phyloP scores from a whole-genome alignment of 2,329 filamentous ascomycete species.

The Epichloe sibirici region DNA sequence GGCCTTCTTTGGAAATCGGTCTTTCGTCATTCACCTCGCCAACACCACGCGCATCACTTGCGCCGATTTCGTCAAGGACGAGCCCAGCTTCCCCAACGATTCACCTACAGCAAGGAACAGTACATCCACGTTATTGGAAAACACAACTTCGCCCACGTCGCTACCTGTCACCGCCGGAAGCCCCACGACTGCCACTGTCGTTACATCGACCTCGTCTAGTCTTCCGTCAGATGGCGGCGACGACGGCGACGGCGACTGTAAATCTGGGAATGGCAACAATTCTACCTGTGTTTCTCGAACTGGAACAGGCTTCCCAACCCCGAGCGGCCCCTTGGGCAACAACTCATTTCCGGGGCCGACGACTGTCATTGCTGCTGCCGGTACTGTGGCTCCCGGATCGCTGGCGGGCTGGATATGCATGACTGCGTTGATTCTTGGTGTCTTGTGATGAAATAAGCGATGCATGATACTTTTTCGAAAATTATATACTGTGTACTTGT shows the following conservation, averaged over 20 bases:
- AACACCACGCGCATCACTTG: constrained; percentile 54
- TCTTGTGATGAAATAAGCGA: not conserved
- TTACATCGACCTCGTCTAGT: not conserved
- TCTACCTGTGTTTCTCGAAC: not conserved
- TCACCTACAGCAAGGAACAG: not conserved
- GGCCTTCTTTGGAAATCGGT: constrained; percentile 53
- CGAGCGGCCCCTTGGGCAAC: not conserved
- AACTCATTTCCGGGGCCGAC: not conserved
- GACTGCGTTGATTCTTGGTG: not conserved
- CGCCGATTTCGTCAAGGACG: constrained; percentile 39
- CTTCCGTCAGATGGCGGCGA: not conserved
- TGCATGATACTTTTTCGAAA: not conserved
- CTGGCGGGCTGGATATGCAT: not conserved
- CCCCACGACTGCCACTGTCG: not conserved
- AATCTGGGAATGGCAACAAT: not conserved
- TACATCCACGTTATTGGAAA: not conserved
- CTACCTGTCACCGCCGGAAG: not conserved
- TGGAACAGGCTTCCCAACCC: not conserved
- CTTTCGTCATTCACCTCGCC: constrained; percentile 50
- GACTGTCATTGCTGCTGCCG: not conserved
- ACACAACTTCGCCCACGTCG: not conserved
- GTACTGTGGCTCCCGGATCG: not conserved
- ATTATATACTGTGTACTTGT: not conserved
- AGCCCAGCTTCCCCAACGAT: not conserved
- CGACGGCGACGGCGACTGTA: not conserved